Evolutionary conservation across 371 early-diverging fungal genomes (phyloP).

Genomic region (Dentiscutata heterogama): DNA sequence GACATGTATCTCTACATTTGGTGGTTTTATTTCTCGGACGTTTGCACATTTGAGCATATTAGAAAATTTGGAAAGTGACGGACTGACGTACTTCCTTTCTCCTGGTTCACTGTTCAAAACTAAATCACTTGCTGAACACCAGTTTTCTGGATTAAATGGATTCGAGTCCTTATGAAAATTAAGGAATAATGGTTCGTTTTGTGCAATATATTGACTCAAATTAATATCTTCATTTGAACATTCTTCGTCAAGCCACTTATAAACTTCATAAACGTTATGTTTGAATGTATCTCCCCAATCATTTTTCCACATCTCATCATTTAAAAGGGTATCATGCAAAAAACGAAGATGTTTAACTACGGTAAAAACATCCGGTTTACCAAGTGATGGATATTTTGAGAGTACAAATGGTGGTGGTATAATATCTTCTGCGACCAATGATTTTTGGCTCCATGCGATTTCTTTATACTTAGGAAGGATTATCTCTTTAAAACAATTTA

Average conservation of each 20-base stretch:
- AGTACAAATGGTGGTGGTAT: not conserved
- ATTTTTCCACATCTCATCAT: not conserved
- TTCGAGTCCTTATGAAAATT: conserved; percentile 1
- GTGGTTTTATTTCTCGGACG: conserved; percentile 22
- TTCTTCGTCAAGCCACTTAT: conserved; percentile 12
- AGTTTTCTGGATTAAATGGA: conserved; percentile 19
- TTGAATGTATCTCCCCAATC: conserved; percentile 1
- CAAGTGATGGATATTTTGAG: not conserved
- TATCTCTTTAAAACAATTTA: conserved; percentile 9
- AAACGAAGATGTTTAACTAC: conserved; percentile 26
- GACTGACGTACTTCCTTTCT: not conserved
- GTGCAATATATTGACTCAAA: not conserved
- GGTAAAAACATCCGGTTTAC: not conserved
- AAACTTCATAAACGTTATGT: conserved; percentile 4
- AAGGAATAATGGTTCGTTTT: not conserved
- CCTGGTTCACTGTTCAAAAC: not conserved
- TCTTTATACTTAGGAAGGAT: conserved; percentile 15
- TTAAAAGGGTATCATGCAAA: not conserved
- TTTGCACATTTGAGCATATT: conserved; percentile 17
- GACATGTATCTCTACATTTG: not conserved
- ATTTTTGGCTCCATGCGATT: conserved; percentile 18
- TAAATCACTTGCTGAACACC: conserved; percentile 7
- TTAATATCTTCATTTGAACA: not conserved
- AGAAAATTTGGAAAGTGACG: not conserved
- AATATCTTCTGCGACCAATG: conserved; percentile 12